Percentiles rank a stretch among this genome's conserved stretches.
phyloP scores from a whole-genome alignment of 1,284 basidiomycete species.

The Sporisorium graminicola region DNA sequence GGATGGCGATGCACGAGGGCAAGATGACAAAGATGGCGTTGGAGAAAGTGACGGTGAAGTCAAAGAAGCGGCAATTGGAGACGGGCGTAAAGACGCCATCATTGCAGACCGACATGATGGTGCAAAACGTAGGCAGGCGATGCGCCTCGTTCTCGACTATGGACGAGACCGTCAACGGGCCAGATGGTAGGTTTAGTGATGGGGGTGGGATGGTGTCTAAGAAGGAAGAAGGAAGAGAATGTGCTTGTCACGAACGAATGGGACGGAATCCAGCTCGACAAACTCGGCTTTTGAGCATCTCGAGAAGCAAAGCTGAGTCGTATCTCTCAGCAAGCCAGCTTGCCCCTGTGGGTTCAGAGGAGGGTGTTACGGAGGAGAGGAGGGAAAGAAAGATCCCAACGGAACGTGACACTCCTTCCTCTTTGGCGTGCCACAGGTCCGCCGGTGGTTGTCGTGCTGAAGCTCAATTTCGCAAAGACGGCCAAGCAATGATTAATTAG shows the following conservation, averaged over 20 bases:
- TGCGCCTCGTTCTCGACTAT: not conserved
- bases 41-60: constrained; percentile 58
- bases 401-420: constrained; percentile 2
- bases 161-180: not conserved
- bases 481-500: not conserved
- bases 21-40: constrained; percentile 47
- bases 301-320: constrained; percentile 13
- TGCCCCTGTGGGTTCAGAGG: not conserved
- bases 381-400: not conserved
- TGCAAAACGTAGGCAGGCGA: not conserved
- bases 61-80: constrained; percentile 56
- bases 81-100: constrained; percentile 50
- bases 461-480: not conserved
- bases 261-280: not conserved
- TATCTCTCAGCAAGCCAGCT: not conserved
- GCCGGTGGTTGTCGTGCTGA: not conserved
- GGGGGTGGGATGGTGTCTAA: not conserved
- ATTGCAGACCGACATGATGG: constrained; percentile 35
- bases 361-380: not conserved
- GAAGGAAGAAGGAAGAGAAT: not conserved
- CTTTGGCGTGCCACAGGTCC: not conserved
- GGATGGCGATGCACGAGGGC: constrained; percentile 41
- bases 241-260: not conserved
- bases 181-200: not conserved
- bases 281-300: constrained; percentile 5